Conservation (phyloP, 768 basidiomycete genomes). For the Agaricus subrufescens region DNA sequence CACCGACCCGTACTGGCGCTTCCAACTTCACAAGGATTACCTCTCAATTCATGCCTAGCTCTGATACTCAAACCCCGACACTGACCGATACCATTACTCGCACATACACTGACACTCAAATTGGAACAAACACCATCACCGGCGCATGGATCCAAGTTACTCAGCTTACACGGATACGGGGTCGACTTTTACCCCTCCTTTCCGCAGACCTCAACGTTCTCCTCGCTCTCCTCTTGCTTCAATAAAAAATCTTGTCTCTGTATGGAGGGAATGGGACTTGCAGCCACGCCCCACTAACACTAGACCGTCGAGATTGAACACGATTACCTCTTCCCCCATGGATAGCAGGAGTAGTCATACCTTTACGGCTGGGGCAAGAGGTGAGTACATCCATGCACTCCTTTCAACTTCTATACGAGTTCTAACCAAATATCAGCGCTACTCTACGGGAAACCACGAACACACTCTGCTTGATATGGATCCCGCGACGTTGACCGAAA, state of each 20-base stretch:
- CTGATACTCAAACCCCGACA: constrained; percentile 15
- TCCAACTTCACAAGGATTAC: constrained; percentile 14
- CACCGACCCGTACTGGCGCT: constrained; percentile 11
- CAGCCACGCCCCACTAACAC: constrained; percentile 26
- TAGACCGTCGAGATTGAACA: constrained; percentile 31
- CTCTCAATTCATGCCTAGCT: constrained; percentile 11
- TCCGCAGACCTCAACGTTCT: constrained; percentile 60
- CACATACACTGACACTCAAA: constrained; percentile 30
- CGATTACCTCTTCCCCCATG: constrained; percentile 17
- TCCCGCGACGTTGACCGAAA: constrained; percentile 19
- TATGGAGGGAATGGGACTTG: constrained; percentile 79
- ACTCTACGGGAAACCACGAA: not conserved
- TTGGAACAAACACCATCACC: constrained; percentile 35
- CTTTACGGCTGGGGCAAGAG: constrained; percentile 44
- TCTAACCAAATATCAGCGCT: not conserved
- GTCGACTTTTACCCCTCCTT: constrained; percentile 36
- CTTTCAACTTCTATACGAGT: no score
- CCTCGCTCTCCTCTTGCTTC: constrained; percentile 70
- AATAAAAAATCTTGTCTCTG: constrained; percentile 72
- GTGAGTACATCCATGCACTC: constrained; percentile 12
- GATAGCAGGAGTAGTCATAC: constrained; percentile 48
- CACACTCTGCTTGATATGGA: not conserved
- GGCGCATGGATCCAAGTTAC: constrained; percentile 29
- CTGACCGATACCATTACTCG: constrained; percentile 26
- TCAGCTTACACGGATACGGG: constrained; percentile 29